These are phyloP conservation scores for Aphanomyces stellatus DNA, from an alignment of 352 stramenopile species.

Conservation along the genomic window DNA sequence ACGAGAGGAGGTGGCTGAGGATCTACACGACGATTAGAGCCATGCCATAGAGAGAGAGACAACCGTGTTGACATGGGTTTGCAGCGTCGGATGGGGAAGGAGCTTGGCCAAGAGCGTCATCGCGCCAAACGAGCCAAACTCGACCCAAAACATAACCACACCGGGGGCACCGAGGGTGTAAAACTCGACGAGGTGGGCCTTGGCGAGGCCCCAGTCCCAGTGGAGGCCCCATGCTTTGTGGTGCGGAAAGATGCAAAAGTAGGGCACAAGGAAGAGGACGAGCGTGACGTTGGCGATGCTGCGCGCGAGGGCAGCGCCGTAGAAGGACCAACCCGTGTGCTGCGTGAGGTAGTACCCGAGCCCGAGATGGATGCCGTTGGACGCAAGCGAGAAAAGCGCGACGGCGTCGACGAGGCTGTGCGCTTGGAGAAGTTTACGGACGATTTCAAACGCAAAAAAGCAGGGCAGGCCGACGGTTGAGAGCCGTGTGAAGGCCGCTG, in stretches of 20 bases:
- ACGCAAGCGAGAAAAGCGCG: constrained; percentile 47
- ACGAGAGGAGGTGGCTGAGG: constrained; percentile 55
- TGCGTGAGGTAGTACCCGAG: constrained; percentile 78
- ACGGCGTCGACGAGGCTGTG: constrained; percentile 81
- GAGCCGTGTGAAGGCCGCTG: constrained; percentile 49
- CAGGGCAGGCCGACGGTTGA: constrained; percentile 70
- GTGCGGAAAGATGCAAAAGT: constrained; percentile 44
- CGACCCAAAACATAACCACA: constrained; percentile 46
- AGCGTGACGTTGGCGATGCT: constrained; percentile 46
- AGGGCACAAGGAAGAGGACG: constrained; percentile 47
- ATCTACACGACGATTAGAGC: constrained; percentile 3
- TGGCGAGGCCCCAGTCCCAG: constrained; percentile 40
- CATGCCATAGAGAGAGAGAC: not conserved
- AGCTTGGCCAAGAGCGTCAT: constrained; percentile 56
- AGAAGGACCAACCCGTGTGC: constrained; percentile 60
- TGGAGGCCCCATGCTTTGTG: constrained; percentile 48
- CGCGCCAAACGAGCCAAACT: constrained; percentile 71
- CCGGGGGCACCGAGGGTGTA: constrained; percentile 43
- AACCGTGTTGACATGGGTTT: constrained; percentile 58
- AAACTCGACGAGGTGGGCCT: constrained; percentile 28
- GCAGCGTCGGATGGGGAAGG: constrained; percentile 40
- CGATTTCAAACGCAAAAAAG: constrained; percentile 74
- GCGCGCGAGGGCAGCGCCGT: constrained; percentile 65
- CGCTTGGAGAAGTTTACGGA: constrained; percentile 80
- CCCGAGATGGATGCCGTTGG: constrained; percentile 63